Base-by-base conservation (phyloP, 2,329 filamentous ascomycete species). In the Cordyceps cicadae region DNA sequence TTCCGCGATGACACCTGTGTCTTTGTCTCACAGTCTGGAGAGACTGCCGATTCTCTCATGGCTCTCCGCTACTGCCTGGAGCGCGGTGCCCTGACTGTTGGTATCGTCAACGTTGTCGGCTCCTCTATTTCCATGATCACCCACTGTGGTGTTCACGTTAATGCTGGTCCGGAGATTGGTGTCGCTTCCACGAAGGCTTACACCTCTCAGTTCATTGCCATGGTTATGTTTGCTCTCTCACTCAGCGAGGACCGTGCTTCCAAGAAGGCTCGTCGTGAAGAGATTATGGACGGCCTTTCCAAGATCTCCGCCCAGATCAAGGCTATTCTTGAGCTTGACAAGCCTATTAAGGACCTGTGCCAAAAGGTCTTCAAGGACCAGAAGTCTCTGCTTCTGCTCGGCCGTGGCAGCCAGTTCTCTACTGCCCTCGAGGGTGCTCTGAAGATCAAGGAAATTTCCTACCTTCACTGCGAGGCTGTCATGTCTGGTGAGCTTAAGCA, bases 401-500 rank as follows among this genome's bases (percentile, higher is more conserved):
- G 94, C 63, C 90, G 94, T 81, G 94, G 94, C 68, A 91, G 91
- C 73, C 94, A 99, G 79, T 96, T 92, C 81, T 92, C 93, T 63
- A 99, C 94, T 69, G 94, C 94, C 61, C 86, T 99, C 24, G 94
- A 99, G 81, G 94, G 91, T 77, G 94, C 94, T 54, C 83, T 99
- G 68, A 99, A 99, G 84, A 99, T 99, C 78, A 99, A 99, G 85
- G 94, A 99, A 80, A 99, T 99, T 70, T 97, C 93, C 19, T 99
- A 99, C 78, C 89, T 99, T 63, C 94, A 99, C 78, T 99, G 94
- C 77, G 94, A 99, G 80, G 94, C 94, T 69, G 94, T 99, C 81
- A 99, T 99, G 94, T 97, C 94, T 66, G 94, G 94, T 77, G 94
- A 99, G 80, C 85, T 99, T 70, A 99, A 99, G 86, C 94, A 99